These are phyloP conservation scores for Aspergillus sclerotioniger DNA, from an alignment of 495 filamentous ascomycete species.

Conservation along the genomic window DNA sequence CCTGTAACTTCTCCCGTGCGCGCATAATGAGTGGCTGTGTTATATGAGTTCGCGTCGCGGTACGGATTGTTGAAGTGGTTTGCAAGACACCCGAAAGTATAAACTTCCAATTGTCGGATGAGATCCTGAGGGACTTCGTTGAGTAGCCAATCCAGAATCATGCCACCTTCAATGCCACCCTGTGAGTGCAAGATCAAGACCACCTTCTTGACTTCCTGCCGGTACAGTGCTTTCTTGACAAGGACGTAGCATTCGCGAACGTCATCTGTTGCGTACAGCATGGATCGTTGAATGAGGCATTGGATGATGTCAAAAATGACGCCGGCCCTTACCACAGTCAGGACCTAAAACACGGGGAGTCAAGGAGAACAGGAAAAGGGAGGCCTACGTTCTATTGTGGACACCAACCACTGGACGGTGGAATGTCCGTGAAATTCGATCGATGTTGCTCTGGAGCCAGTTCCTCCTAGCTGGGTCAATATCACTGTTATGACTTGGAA, in stretches of 20 bases:
- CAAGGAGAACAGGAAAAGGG: background rate
- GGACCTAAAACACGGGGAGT: background rate
- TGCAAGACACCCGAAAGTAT: conserved; percentile 81
- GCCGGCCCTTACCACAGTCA: conserved; percentile 37
- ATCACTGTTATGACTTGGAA: background rate
- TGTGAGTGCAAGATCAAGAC: conserved; percentile 80
- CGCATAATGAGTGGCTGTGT: background rate
- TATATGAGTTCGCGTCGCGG: conserved; percentile 17
- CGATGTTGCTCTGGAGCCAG: conserved; percentile 64
- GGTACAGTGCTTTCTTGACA: conserved; percentile 29
- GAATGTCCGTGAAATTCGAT: conserved; percentile 72
- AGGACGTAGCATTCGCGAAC: conserved; percentile 48
- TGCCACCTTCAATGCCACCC: conserved; percentile 72
- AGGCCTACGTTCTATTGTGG: conserved; percentile 69
- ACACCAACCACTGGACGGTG: conserved; percentile 72
- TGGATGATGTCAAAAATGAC: conserved; percentile 73
- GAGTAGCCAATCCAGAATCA: conserved; percentile 77
- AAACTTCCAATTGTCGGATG: conserved; percentile 71
- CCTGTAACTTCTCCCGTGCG: conserved; percentile 43
- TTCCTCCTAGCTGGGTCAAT: conserved; percentile 20
- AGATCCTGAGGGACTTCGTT: conserved; percentile 68
- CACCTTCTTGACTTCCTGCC: conserved; percentile 61
- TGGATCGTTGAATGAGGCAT: conserved; percentile 74
- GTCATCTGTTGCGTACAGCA: conserved; percentile 69
- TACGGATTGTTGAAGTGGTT: conserved; percentile 88